These are phyloP conservation scores for Arthrinium puccinioides DNA, from an alignment of 2,329 filamentous ascomycete genomes.

Conservation along the genomic window DNA sequence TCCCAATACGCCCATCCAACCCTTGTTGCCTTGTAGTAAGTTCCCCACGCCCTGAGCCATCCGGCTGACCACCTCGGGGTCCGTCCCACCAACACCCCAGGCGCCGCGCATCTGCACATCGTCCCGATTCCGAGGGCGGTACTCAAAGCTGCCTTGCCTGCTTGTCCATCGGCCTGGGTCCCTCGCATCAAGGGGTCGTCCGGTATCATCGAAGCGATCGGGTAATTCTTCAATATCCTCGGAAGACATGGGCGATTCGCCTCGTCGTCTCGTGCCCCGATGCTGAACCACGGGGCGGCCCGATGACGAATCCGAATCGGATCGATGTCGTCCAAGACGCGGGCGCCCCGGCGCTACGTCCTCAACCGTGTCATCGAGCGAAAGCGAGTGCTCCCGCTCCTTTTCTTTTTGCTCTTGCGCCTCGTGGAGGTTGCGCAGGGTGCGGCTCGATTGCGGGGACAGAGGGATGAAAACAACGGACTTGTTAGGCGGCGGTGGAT, in stretches of 20 bases:
- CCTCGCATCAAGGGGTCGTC: slow-evolving; percentile 12
- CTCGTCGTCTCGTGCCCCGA: slow-evolving; percentile 2
- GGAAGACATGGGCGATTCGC: slow-evolving; percentile 8
- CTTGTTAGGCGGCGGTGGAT: slow-evolving; percentile 9
- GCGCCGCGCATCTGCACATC: slow-evolving; percentile 4
- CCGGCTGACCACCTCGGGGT: slow-evolving; percentile 7
- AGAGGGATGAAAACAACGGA: slow-evolving; percentile 20
- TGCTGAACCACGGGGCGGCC: slow-evolving; percentile 2
- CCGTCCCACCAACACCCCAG: slow-evolving; percentile 7
- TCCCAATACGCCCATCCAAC: slow-evolving; percentile 6
- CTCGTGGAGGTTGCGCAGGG: slow-evolving; percentile 16
- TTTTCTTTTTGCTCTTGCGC: slow-evolving; percentile 1
- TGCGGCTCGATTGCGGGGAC: slow-evolving; percentile 22
- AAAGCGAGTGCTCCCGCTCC: background rate
- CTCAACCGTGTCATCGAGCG: background rate
- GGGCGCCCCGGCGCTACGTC: background rate
- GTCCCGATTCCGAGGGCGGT: slow-evolving; percentile 8
- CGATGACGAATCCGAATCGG: slow-evolving; percentile 6
- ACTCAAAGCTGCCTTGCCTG: slow-evolving; percentile 14
- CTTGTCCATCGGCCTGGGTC: slow-evolving; percentile 4
- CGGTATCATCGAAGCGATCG: slow-evolving; percentile 21
- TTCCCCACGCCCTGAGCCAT: slow-evolving; percentile 7
- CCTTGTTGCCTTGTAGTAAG: slow-evolving; percentile 6
- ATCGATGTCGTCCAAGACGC: background rate
- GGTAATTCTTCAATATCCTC: slow-evolving; percentile 21